Percentiles rank a stretch among this genome's conserved stretches.
Evolutionary conservation across 2,329 filamentous ascomycete genomes (phyloP).

Genomic region (Magnaporthales sp.): DNA sequence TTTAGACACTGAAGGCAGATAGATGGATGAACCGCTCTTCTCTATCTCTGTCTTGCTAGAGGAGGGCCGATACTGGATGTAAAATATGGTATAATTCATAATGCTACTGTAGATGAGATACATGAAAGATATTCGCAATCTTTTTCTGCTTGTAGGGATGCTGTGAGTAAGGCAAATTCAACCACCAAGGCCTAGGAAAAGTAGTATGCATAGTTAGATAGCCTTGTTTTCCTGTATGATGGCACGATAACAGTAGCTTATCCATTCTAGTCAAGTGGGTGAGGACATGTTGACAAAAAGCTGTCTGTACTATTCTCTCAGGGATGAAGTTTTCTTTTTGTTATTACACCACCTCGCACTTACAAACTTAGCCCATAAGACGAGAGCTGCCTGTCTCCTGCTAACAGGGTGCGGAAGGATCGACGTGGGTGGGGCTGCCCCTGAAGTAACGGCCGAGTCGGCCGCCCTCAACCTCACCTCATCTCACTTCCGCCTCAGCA

Average conservation of each 20-base stretch:
- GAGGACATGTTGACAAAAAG: too few relatives aligned
- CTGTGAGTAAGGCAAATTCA: too few relatives aligned
- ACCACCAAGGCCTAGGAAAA: too few relatives aligned
- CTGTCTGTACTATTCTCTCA: too few relatives aligned
- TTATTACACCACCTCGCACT: neutral
- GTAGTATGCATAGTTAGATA: too few relatives aligned
- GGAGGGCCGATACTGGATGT: neutral
- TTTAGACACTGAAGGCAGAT: neutral
- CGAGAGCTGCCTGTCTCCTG: neutral
- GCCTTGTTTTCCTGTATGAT: too few relatives aligned
- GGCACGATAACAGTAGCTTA: too few relatives aligned
- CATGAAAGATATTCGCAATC: too few relatives aligned
- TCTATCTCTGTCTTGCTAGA: neutral
- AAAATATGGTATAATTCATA: neutral
- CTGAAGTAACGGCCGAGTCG: neutral
- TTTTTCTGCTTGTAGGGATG: too few relatives aligned
- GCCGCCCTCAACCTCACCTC: neutral
- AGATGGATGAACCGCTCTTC: neutral
- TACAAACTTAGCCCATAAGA: neutral
- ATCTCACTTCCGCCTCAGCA: neutral
- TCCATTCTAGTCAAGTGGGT: too few relatives aligned
- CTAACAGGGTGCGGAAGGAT: neutral
- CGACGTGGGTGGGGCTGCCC: neutral
- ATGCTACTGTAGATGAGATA: too few relatives aligned
- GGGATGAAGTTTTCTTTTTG: too few relatives aligned